Percentiles rank a stretch among this genome's conserved stretches.
These are phyloP conservation scores for Salix viminalis DNA, from an alignment of 345 rosid genomes.

Conservation along the genomic window DNA sequence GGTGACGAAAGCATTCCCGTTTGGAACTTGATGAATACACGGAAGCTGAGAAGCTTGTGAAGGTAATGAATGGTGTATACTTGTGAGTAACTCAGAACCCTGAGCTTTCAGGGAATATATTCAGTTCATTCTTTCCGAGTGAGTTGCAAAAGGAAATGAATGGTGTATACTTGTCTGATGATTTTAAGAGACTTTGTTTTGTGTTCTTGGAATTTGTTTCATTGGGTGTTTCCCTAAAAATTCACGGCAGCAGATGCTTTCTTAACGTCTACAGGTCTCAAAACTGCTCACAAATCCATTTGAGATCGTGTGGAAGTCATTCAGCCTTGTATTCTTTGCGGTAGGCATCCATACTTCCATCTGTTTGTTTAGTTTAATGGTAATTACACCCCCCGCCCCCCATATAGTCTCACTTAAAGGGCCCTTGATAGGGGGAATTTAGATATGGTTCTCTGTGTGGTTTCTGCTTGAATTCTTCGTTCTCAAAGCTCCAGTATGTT, in stretches of 20 bases:
- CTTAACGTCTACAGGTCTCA: slow-evolving; percentile 47
- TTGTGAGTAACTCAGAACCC: neutral
- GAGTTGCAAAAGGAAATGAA: neutral
- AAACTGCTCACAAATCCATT: slow-evolving; percentile 78
- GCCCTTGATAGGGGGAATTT: neutral
- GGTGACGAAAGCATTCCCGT: slow-evolving; percentile 50
- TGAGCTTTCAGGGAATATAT: neutral
- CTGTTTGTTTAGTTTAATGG: neutral
- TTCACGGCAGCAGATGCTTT: neutral
- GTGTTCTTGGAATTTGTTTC: neutral
- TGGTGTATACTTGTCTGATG: neutral
- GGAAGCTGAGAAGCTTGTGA: slow-evolving; percentile 95
- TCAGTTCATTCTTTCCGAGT: neutral
- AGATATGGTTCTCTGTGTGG: neutral
- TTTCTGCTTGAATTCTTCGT: neutral
- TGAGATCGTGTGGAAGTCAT: slow-evolving; percentile 87
- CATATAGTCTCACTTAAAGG: neutral
- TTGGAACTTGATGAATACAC: slow-evolving; percentile 72
- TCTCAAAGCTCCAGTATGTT: neutral
- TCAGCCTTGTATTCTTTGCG: slow-evolving; percentile 94
- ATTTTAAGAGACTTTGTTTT: neutral
- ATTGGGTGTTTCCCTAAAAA: neutral
- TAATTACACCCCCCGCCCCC: neutral
- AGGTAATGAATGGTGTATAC: slow-evolving; percentile 33
- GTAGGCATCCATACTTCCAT: slow-evolving; percentile 46